Base-by-base conservation (phyloP, 805 yeast genomes). In the Wickerhamiella sorbophila region DNA sequence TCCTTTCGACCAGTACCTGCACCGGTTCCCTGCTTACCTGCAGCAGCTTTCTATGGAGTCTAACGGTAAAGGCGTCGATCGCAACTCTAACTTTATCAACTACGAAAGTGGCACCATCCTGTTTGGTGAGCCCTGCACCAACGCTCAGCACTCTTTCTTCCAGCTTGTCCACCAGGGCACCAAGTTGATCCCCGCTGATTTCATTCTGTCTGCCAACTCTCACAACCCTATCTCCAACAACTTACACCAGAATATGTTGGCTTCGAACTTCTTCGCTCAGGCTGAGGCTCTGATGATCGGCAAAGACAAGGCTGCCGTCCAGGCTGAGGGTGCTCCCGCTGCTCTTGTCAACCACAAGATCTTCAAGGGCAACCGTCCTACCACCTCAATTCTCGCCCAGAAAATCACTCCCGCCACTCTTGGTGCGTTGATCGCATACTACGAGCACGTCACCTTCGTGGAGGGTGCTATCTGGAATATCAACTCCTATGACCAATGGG, bases 401-500 rank as follows among this genome's bases (percentile, higher is more conserved):
- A 76, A 84, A 69, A 83, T 88, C 61, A 88, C 97, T 31, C 98
- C 98, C 45, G 96, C 95, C 39, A 67, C 95, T 42, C 74, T 91
- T 52, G 98, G 98, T 69, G 75, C 97, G 36, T 73, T 91, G 66
- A 91, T 91, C 62, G 96, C 94, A 36, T 91, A 91, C 76, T 91
- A 91, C 71, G 98, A 91, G 70, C 95, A 86, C 63, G 75, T 85
- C 46, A 88, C 97, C 33, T 91, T 91, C 68, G 87, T 87, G 45
- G 98, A 91, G 70, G 98, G 98, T 69, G 98, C 98, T 44, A 68
- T 91, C 59, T 88, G 98, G 98, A 91, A 93, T 75, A 87, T 91
- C 71, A 91, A 91, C 78, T 88, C 97, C 16, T 91, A 85, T 62
- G 98, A 91, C 71, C 98, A 91, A 72, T 91, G 97, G 95, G 98